Evolutionary conservation across 345 rosid species (phyloP).

Genomic region (Durio zibethinus): DNA sequence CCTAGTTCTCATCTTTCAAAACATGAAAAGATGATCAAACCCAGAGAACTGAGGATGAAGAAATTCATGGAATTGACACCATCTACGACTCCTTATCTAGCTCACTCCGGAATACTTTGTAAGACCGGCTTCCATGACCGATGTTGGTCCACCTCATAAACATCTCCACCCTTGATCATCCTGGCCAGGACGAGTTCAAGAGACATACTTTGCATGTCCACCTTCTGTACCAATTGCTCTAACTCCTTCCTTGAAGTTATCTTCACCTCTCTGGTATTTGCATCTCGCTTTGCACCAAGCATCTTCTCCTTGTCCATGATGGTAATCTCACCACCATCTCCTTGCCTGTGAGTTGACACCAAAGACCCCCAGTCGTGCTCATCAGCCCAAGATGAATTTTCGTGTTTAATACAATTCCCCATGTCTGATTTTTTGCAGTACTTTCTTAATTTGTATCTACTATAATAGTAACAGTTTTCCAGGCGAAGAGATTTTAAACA

Average conservation of each 20-base stretch:
- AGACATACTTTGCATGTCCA: conserved; percentile 35
- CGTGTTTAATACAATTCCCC: conserved; percentile 42
- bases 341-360: neutral
- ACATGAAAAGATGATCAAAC: neutral
- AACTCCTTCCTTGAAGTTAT: no score
- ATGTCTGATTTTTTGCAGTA: conserved; percentile 9
- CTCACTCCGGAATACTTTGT: conserved; percentile 69
- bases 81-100: neutral
- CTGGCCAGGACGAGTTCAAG: conserved; percentile 33
- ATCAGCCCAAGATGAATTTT: conserved; percentile 27
- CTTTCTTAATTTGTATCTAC: neutral
- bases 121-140: conserved; percentile 67
- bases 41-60: neutral
- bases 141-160: conserved; percentile 20
- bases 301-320: neutral
- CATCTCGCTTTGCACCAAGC: no score
- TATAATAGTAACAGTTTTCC: neutral
- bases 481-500: conserved; percentile 17
- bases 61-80: neutral
- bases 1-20: neutral
- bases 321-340: neutral
- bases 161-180: conserved; percentile 11
- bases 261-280: no score
- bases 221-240: no score
- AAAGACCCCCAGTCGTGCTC: conserved; percentile 37